Evolutionary conservation across 148 eudicot species (phyloP).

Genomic region (Vaccinium myrtillus): DNA sequence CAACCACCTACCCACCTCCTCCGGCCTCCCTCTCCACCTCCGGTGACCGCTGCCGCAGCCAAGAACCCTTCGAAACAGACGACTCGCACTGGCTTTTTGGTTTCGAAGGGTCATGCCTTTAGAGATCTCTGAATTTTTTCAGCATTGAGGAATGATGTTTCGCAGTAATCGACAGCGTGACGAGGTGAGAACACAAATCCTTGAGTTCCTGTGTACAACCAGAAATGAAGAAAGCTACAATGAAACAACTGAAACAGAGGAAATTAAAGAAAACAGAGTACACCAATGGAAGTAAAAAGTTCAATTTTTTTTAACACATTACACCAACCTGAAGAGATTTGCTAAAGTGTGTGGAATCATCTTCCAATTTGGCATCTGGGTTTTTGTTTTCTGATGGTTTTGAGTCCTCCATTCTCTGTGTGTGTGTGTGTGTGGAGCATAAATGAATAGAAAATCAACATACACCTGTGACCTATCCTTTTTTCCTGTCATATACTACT

Average conservation of each 20-base stretch:
- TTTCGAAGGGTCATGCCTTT: too few species aligned
- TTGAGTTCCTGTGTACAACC: not conserved
- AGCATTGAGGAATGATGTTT: slow-evolving; percentile 40
- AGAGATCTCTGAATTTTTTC: slow-evolving; percentile 22
- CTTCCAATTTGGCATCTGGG: slow-evolving; percentile 32
- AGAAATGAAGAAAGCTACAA: slow-evolving; percentile 14
- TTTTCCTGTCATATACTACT: not conserved
- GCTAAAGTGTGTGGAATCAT: slow-evolving; percentile 39
- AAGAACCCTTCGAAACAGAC: too few species aligned
- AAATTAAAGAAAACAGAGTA: not conserved
- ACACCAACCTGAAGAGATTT: slow-evolving; percentile 59
- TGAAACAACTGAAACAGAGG: not conserved
- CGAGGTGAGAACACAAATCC: slow-evolving; percentile 65
- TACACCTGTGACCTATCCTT: not conserved
- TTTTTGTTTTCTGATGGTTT: slow-evolving; percentile 12
- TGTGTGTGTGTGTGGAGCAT: not conserved
- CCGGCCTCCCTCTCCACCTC: too few species aligned
- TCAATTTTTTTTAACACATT: too few species aligned
- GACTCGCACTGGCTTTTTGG: too few species aligned
- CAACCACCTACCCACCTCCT: too few species aligned
- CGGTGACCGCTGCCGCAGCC: too few species aligned
- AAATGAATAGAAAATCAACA: not conserved
- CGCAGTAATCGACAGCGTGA: slow-evolving; percentile 52
- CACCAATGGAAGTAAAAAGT: too few species aligned
- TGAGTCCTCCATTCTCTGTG: slow-evolving; percentile 8